Evolutionary conservation across 768 basidiomycete genomes (phyloP), one percentile per base, ranked within the genome.

Genomic region (Lactifluus echinatus): DNA sequence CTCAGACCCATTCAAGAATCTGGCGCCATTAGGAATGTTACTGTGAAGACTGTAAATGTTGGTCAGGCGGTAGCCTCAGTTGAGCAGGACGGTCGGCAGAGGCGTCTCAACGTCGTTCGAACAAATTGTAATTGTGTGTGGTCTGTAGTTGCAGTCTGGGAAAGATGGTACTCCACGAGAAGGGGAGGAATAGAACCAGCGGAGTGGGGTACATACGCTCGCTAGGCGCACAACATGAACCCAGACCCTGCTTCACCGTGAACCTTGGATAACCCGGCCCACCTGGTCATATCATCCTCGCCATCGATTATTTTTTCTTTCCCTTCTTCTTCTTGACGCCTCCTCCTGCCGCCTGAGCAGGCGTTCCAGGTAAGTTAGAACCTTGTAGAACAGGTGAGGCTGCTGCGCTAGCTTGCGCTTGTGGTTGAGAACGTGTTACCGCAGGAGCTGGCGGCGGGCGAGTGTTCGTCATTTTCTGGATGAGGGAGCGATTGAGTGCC

Each of bases 261-360:
- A 4, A 4, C 15, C 34, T 15, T 10, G 19, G 8, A n/a, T 5
- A 8, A 4, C 29, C 44, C 26, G 19, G 26, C 26, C 33, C 23
- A 43, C 23, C 26, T 24, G 28, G 37, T 39, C 37, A 23, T 21
- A 28, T 11, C 21, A 21, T 43, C n/a, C 64, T 71, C 82, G 74
- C 87, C 23, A 7, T 50, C 42, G 86, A 74, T 83, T 90, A 86
- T 74, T 83, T 90, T 73, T 89, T 88, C 75, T 87, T 86, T 46
- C 79, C 75, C 70, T 88, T 89, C 75, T 90, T 91, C 78, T 90
- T 91, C 73, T 86, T 88, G 40, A 83, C 79, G 2, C 82, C 86
- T 17, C 82, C 84, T 40, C 75, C 72, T n/a, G 75, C 60, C 39
- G 76, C 64, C 23, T 68, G 65, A 4, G 64, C 58, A 8, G 65